phyloP scores from a whole-genome alignment of 495 filamentous ascomycete genomes.

The Friedmanniomyces endolithicus region DNA sequence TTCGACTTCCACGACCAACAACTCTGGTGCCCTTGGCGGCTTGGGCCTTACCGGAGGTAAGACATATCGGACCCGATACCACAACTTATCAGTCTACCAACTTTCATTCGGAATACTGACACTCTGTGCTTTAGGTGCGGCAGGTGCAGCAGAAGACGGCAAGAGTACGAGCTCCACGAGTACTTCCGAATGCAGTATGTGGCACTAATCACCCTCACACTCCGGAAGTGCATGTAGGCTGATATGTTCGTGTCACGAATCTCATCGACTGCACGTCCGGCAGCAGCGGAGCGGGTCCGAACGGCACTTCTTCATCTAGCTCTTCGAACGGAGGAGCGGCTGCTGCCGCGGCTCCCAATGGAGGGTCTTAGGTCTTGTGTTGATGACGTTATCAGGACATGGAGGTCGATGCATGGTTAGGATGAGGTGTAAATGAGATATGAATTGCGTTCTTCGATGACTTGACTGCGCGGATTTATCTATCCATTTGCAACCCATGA shows the following conservation, averaged over 20 bases:
- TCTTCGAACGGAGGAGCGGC: neutral
- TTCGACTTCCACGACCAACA: conserved; percentile 2
- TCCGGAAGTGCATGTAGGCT: no score
- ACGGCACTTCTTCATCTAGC: neutral
- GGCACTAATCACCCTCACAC: neutral
- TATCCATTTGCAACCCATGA: no score
- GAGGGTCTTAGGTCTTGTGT: neutral
- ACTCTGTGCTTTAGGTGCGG: neutral
- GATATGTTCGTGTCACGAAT: neutral
- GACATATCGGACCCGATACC: no score
- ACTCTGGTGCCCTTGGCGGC: neutral
- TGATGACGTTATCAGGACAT: no score
- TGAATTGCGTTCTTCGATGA: no score
- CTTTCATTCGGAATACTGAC: neutral
- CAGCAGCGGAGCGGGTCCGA: neutral
- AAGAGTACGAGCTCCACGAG: conserved; percentile 1
- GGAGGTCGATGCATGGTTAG: no score
- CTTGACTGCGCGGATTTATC: no score
- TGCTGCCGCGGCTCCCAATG: neutral
- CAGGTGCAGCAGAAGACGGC: conserved; percentile 1
- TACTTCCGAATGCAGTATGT: conserved; percentile 4
- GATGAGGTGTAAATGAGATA: no score
- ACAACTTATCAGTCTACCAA: no score
- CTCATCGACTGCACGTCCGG: neutral
- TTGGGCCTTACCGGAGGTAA: neutral